These are phyloP conservation scores for Colletotrichum endophyticum DNA, from an alignment of 2,329 filamentous ascomycete species.

Conservation along the genomic window DNA sequence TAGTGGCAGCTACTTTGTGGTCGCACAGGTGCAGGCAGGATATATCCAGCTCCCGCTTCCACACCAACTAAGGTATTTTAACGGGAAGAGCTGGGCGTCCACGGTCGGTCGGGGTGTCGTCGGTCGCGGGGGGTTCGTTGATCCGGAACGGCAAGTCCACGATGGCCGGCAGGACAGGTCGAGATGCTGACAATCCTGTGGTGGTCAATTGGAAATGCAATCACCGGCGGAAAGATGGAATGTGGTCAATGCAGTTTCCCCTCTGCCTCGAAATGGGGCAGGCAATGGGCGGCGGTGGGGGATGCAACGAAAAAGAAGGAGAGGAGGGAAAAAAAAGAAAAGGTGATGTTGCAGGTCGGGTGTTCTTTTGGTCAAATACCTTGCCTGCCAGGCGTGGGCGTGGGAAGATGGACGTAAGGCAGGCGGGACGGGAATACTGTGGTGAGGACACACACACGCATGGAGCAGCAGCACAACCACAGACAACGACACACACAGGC, in stretches of 20 bases:
- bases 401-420: not conserved
- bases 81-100: not conserved
- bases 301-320: not conserved
- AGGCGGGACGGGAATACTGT: not conserved
- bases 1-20: not conserved
- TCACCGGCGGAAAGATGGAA: not conserved
- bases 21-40: conserved; percentile 4
- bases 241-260: not conserved
- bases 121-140: conserved; percentile 9
- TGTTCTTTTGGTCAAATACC: not conserved
- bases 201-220: not conserved
- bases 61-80: not conserved
- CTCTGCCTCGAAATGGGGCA: not conserved
- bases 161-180: not conserved
- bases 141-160: not conserved
- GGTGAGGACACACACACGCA: not conserved
- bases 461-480: not conserved
- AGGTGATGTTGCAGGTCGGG: not conserved
- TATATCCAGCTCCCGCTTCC: conserved; percentile 14
- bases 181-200: not conserved
- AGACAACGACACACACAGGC: not conserved
- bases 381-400: not conserved
- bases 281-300: not conserved
- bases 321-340: not conserved
- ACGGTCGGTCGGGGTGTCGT: not conserved